Percentiles rank a stretch among this genome's conserved stretches.
These are phyloP conservation scores for Sporothrix humicola DNA, from an alignment of 2,329 filamentous ascomycete species.

Conservation along the genomic window DNA sequence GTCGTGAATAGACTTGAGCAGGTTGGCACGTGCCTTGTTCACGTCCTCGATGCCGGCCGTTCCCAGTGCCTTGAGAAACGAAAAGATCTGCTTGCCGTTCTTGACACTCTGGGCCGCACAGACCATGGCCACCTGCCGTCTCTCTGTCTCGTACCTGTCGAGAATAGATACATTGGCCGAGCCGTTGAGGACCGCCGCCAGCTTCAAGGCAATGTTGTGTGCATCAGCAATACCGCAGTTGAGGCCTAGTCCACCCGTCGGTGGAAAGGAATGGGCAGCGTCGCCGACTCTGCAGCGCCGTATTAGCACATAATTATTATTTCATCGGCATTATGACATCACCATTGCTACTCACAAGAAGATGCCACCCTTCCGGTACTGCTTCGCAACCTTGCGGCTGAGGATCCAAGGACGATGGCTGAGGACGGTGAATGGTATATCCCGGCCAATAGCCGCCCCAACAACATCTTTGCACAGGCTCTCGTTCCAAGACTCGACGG, in stretches of 20 bases:
- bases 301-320: not conserved
- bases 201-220: not conserved
- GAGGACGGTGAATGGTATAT: not conserved
- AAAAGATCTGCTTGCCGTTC: conserved; percentile 1
- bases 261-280: not conserved
- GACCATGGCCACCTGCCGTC: not conserved
- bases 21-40: not conserved
- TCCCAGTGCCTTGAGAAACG: not conserved
- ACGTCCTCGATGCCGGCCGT: not conserved
- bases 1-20: not conserved
- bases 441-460: not conserved
- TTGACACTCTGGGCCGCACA: not conserved
- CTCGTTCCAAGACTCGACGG: not conserved
- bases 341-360: not conserved
- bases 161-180: not conserved
- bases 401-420: not conserved
- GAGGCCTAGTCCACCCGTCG: not conserved
- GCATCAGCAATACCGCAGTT: not conserved
- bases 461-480: not conserved
- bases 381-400: not conserved
- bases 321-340: no score
- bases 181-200: not conserved
- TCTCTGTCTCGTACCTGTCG: not conserved
- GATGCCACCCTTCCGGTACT: not conserved
- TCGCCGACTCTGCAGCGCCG: not conserved